Evolutionary conservation across 495 filamentous ascomycete species (phyloP).

Genomic region (Penicillium atrosanguineum): DNA sequence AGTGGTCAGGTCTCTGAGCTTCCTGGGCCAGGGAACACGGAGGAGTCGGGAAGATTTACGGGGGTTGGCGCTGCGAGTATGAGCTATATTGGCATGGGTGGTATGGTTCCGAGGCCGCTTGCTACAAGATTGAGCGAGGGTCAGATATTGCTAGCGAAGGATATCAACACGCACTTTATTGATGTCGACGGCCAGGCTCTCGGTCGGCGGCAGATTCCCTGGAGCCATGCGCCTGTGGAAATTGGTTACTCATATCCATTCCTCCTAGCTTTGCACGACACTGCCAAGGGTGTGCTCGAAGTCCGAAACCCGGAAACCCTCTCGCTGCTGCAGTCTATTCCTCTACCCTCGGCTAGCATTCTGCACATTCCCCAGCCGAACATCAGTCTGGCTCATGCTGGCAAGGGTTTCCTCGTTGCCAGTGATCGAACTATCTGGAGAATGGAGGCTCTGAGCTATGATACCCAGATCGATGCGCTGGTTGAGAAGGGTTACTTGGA

Average conservation of each 20-base stretch:
- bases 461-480: conserved; percentile 84
- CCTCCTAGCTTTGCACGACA: conserved; percentile 78
- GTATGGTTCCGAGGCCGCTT: conserved; percentile 85
- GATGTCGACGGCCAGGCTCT: conserved; percentile 77
- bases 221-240: conserved; percentile 81
- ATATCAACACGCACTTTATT: conserved; percentile 93
- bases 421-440: conserved; percentile 92
- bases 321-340: conserved; percentile 79
- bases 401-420: conserved; percentile 87
- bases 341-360: conserved; percentile 72
- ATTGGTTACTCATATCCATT: conserved; percentile 97
- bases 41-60: conserved; percentile 61
- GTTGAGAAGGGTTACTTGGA: conserved; percentile 75
- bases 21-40: conserved; percentile 72
- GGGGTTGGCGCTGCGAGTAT: conserved; percentile 73
- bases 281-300: conserved; percentile 82
- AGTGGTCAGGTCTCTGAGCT: conserved; percentile 69
- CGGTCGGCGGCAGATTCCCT: conserved; percentile 85
- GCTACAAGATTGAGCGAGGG: conserved; percentile 78
- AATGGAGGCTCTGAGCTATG: conserved; percentile 91
- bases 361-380: conserved; percentile 94
- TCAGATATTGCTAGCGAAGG: conserved; percentile 85
- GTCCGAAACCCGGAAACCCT: conserved; percentile 91
- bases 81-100: conserved; percentile 93
- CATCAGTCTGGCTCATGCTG: conserved; percentile 86